These are phyloP conservation scores for Silybum marianum DNA, from an alignment of 129 eudicot genomes.

Conservation along the genomic window DNA sequence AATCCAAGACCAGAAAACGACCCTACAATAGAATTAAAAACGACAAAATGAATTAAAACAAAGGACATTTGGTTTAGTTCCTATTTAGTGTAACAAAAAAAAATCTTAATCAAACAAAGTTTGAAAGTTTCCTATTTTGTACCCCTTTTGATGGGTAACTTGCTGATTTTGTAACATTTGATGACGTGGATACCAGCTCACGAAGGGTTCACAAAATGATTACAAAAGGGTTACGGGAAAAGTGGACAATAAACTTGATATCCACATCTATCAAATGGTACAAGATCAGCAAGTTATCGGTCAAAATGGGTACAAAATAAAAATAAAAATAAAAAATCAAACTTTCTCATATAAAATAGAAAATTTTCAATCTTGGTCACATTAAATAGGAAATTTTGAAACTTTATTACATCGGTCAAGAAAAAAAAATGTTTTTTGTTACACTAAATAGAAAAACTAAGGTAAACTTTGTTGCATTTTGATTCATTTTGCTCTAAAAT, in stretches of 20 bases:
- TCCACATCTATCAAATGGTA: not conserved
- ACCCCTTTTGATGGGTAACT: not conserved
- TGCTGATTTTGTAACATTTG: not conserved
- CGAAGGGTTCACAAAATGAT: not conserved
- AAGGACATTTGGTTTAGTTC: not conserved
- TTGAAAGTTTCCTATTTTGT: not conserved
- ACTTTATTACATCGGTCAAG: not conserved
- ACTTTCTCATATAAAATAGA: not conserved
- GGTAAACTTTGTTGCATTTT: not conserved
- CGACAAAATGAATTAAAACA: not conserved
- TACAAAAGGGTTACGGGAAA: not conserved
- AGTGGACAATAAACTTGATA: not conserved
- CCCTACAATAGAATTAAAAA: conserved; percentile 56
- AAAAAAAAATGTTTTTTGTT: not conserved
- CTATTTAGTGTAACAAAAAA: too few species aligned
- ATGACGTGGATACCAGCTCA: not conserved
- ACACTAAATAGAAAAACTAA: not conserved
- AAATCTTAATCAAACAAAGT: not conserved
- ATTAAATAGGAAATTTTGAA: not conserved
- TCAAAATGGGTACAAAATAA: not conserved
- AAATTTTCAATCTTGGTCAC: not conserved
- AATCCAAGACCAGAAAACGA: conserved; percentile 94
- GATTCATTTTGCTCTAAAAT: not conserved
- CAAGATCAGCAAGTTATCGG: not conserved
- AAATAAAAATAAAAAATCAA: not conserved